Percentiles rank a stretch among this genome's conserved stretches.
These are phyloP conservation scores for Halteria grandinella DNA, from an alignment of 73 alveolate species.

Conservation along the genomic window DNA sequence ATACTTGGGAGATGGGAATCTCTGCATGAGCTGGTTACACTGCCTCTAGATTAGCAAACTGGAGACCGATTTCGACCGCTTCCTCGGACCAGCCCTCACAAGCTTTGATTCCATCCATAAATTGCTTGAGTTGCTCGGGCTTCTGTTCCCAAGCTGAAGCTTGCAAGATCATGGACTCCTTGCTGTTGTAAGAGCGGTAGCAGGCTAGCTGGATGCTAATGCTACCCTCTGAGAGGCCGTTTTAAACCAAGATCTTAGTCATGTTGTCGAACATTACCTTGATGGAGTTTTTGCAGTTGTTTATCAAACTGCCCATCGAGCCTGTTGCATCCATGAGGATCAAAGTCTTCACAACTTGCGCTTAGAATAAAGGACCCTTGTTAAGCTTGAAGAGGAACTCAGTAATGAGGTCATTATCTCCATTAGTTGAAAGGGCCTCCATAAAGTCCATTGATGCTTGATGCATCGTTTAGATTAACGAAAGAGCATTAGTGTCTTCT, in stretches of 20 bases:
- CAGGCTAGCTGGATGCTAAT: background rate
- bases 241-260: background rate
- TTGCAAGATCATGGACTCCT: background rate
- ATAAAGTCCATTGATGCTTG: background rate
- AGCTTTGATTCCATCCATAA: background rate
- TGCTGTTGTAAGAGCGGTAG: background rate
- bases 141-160: background rate
- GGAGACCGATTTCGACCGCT: constrained; percentile 1
- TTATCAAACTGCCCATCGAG: background rate
- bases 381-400: background rate
- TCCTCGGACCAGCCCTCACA: background rate
- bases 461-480: background rate
- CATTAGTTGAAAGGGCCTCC: background rate
- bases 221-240: background rate
- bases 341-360: background rate
- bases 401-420: background rate
- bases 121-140: background rate
- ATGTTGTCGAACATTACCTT: background rate
- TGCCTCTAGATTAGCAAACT: background rate
- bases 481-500: background rate
- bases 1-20: background rate
- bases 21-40: background rate
- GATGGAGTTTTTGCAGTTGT: background rate
- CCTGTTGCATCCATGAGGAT: background rate
- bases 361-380: background rate